A percentile compares a stretch with the other conserved stretches of the same genome.
Conservation (phyloP, 306 rosid genomes). For the Fagus crenata region DNA sequence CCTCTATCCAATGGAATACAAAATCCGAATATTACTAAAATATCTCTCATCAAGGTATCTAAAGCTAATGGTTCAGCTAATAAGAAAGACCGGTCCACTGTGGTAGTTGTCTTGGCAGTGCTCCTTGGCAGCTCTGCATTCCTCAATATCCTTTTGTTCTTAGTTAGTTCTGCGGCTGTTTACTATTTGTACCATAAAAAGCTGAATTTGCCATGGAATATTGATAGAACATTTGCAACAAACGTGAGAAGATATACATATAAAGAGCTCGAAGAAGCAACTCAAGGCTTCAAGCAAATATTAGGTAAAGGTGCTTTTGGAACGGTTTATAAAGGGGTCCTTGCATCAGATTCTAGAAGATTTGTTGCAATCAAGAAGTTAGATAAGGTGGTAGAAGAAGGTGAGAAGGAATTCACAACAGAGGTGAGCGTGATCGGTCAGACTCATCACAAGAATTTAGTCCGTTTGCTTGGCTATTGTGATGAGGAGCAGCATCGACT, state of each 20-base stretch:
- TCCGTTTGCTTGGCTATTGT: slow-evolving; percentile 27
- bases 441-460: slow-evolving; percentile 37
- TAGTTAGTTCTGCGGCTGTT: background rate
- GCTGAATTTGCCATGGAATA: background rate
- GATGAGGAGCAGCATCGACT: slow-evolving; percentile 14
- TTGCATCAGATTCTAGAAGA: slow-evolving; percentile 13
- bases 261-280: slow-evolving; percentile 27
- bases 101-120: slow-evolving; percentile 6
- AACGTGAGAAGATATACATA: slow-evolving; percentile 6
- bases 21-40: background rate
- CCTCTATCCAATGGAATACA: slow-evolving; percentile 34
- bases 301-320: slow-evolving; percentile 35
- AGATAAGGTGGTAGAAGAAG: slow-evolving; percentile 34
- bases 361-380: slow-evolving; percentile 45
- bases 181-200: background rate
- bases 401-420: slow-evolving; percentile 40
- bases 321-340: slow-evolving; percentile 34
- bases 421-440: slow-evolving; percentile 35
- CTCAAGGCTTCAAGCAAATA: slow-evolving; percentile 28
- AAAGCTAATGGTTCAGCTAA: no score
- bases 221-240: background rate
- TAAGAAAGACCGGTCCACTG: background rate
- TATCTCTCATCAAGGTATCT: background rate
- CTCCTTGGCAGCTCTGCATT: slow-evolving; percentile 35
- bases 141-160: no score